phyloP scores from a whole-genome alignment of 2,329 filamentous ascomycete species.

The Calonectria fujianensis region DNA sequence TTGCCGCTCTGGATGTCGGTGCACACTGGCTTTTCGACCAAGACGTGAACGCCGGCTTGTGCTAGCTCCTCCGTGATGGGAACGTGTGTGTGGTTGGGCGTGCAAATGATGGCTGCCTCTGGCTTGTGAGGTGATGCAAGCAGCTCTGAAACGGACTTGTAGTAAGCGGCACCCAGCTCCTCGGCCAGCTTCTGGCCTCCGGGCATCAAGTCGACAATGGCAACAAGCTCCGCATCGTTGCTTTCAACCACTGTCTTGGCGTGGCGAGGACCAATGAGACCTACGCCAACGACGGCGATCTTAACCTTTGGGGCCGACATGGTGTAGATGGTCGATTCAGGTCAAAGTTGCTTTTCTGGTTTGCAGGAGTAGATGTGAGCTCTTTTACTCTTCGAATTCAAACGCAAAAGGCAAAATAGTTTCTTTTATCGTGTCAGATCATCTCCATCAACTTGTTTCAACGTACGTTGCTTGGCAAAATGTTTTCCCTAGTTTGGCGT shows the following conservation, averaged over 20 bases:
- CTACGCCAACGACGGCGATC: conserved; percentile 56
- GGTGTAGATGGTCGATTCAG: not conserved
- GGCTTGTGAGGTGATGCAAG: conserved; percentile 64
- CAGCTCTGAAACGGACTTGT: conserved; percentile 63
- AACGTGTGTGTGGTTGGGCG: conserved; percentile 76
- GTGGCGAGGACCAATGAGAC: conserved; percentile 58
- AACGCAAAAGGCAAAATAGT: not conserved
- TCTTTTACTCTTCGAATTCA: not conserved
- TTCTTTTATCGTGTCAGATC: conserved; percentile 7
- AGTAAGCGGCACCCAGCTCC: conserved; percentile 50
- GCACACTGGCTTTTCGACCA: conserved; percentile 75
- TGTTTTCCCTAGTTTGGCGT: conserved; percentile 29
- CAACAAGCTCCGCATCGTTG: conserved; percentile 50
- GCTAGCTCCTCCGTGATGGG: conserved; percentile 69
- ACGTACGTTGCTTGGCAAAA: conserved; percentile 31
- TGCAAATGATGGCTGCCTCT: conserved; percentile 75
- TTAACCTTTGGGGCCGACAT: conserved; percentile 42
- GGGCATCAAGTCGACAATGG: conserved; percentile 57
- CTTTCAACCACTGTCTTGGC: conserved; percentile 54
- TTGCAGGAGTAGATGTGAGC: not conserved
- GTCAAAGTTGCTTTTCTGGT: not conserved
- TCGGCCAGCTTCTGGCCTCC: conserved; percentile 47
- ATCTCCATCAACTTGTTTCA: not conserved
- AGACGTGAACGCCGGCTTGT: conserved; percentile 68
- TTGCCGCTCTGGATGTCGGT: conserved; percentile 62